These are phyloP conservation scores for Metarhizium guizhouense DNA, from an alignment of 2,329 filamentous ascomycete genomes.

Conservation along the genomic window DNA sequence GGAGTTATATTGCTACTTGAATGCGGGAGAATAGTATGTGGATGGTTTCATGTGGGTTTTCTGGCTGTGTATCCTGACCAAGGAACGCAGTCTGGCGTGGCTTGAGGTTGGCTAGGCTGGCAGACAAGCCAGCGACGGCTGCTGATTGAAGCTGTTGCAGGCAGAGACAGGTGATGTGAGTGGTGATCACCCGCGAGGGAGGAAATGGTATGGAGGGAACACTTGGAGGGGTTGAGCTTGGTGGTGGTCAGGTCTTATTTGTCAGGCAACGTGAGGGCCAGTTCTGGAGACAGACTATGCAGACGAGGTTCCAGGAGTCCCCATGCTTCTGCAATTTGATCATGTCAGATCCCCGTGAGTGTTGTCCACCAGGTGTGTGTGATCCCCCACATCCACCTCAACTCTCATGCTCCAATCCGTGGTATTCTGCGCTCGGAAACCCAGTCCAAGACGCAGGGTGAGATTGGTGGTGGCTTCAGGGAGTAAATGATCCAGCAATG, in stretches of 20 bases:
- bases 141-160: conserved; percentile 19
- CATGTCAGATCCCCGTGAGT: conserved; percentile 3
- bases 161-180: conserved; percentile 15
- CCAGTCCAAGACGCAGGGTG: conserved; percentile 4
- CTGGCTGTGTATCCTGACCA: conserved; percentile 4
- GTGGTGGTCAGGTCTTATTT: conserved; percentile 25
- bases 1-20: neutral
- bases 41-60: neutral
- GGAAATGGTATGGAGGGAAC: conserved; percentile 12
- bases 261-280: conserved; percentile 7
- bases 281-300: neutral
- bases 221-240: conserved; percentile 14
- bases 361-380: neutral
- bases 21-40: conserved; percentile 7
- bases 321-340: conserved; percentile 1
- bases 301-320: neutral
- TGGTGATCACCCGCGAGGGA: conserved; percentile 13
- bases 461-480: conserved; percentile 5
- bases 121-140: conserved; percentile 16
- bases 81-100: conserved; percentile 14
- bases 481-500: neutral
- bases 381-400: conserved; percentile 1
- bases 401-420: conserved; percentile 2
- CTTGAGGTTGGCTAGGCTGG: neutral
- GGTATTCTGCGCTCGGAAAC: neutral